Percentiles rank a stretch among this genome's conserved stretches.
Evolutionary conservation across 1,284 basidiomycete genomes (phyloP).

Genomic region (Cutaneotrichosporon sp.): DNA sequence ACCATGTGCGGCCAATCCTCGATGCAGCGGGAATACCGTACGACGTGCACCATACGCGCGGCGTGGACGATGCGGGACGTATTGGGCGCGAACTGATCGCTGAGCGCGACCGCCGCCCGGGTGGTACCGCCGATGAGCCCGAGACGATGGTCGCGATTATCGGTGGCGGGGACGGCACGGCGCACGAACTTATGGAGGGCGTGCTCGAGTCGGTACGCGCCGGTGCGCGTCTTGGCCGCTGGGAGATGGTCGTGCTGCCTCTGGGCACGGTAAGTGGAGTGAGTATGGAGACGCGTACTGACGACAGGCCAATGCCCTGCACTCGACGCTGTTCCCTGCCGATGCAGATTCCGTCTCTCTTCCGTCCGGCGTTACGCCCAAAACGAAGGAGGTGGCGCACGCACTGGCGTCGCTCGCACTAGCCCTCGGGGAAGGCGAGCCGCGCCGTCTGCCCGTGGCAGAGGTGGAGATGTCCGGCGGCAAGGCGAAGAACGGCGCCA

Average conservation of each 20-base stretch:
- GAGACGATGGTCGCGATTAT: conserved; percentile 59
- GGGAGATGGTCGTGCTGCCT: conserved; percentile 54
- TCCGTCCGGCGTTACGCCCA: not conserved
- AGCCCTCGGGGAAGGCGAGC: conserved; percentile 49
- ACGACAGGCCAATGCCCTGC: conserved; percentile 76
- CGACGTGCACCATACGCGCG: conserved; percentile 54
- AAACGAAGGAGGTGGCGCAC: not conserved
- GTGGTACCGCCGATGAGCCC: conserved; percentile 61
- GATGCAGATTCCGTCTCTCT: not conserved
- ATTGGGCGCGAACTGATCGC: conserved; percentile 52
- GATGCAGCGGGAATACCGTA: conserved; percentile 36
- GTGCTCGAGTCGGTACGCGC: conserved; percentile 40
- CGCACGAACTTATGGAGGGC: conserved; percentile 73
- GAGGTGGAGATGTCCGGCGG: conserved; percentile 46
- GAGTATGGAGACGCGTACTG: not conserved
- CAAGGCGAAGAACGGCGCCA: conserved; percentile 24
- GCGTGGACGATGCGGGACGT: conserved; percentile 58
- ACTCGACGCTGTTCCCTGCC: conserved; percentile 53
- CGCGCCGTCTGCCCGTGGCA: conserved; percentile 57
- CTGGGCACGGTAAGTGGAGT: conserved; percentile 62
- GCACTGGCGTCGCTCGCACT: conserved; percentile 15
- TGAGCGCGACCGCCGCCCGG: conserved; percentile 4
- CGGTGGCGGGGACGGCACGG: conserved; percentile 83
- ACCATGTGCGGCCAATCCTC: conserved; percentile 64
- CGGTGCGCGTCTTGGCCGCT: conserved; percentile 9